These are phyloP conservation scores for Aeschynomene evenia DNA, from an alignment of 306 rosid species.

Conservation along the genomic window DNA sequence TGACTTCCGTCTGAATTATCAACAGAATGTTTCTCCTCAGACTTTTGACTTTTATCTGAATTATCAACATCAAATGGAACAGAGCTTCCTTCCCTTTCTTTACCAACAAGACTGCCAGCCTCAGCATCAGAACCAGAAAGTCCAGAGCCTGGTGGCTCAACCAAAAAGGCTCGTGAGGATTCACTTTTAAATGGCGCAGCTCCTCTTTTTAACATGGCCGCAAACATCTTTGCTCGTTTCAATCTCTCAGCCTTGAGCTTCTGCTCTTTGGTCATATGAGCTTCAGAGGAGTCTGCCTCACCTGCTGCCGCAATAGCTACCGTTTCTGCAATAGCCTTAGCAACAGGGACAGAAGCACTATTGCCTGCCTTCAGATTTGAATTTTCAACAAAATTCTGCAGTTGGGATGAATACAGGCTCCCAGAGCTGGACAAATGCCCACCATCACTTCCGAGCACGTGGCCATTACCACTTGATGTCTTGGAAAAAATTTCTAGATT, in stretches of 20 bases:
- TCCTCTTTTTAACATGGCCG: constrained; percentile 71
- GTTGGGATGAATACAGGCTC: constrained; percentile 49
- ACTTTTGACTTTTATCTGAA: constrained; percentile 44
- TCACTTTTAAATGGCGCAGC: constrained; percentile 54
- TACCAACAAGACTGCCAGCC: constrained; percentile 38
- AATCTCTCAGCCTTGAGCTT: constrained; percentile 82
- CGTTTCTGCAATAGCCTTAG: constrained; percentile 63
- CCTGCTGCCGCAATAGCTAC: constrained; percentile 66
- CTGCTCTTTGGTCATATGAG: constrained; percentile 70
- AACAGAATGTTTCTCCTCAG: constrained; percentile 38
- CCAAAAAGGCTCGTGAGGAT: constrained; percentile 44
- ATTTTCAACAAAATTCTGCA: constrained; percentile 30
- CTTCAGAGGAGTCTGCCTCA: constrained; percentile 84
- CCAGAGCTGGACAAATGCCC: constrained; percentile 50
- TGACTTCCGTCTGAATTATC: constrained; percentile 42
- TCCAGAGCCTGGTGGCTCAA: constrained; percentile 60
- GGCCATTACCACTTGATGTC: constrained; percentile 53
- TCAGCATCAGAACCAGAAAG: constrained; percentile 54
- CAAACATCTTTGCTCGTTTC: constrained; percentile 86
- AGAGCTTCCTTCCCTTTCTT: constrained; percentile 79
- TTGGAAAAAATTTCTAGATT: constrained; percentile 45
- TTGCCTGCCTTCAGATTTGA: constrained; percentile 25
- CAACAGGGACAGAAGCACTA: constrained; percentile 46
- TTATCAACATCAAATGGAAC: constrained; percentile 51
- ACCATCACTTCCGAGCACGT: constrained; percentile 48